Conservation (phyloP, 108 stramenopile genomes). For the Nitzschia sp. region DNA sequence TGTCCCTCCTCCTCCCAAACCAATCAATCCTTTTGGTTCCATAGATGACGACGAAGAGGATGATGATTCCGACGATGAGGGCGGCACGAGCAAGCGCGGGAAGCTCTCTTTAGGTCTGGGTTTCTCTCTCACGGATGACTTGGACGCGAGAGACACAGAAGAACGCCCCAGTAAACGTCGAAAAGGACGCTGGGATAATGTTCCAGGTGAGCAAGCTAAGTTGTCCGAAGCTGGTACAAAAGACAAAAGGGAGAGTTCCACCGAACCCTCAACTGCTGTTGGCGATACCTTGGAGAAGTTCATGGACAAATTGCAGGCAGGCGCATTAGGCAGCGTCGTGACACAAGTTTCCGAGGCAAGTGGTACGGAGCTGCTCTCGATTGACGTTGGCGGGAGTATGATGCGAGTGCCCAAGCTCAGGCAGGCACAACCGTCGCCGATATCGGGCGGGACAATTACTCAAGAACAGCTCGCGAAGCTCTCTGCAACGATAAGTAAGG, state of each 20-base stretch:
- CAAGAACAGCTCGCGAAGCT: slow-evolving; percentile 45
- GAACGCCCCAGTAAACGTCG: slow-evolving; percentile 50
- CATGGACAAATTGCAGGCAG: slow-evolving; percentile 83
- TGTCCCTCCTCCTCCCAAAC: slow-evolving; percentile 11
- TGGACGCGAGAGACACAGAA: slow-evolving; percentile 20
- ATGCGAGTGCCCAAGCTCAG: slow-evolving; percentile 36
- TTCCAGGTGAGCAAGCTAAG: slow-evolving; percentile 1
- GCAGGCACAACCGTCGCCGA: slow-evolving; percentile 25
- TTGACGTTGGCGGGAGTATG: slow-evolving; percentile 57
- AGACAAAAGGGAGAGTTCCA: too few relatives aligned
- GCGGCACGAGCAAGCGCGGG: slow-evolving; percentile 1
- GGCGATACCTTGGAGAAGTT: slow-evolving; percentile 81
- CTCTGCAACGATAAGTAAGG: slow-evolving; percentile 28
- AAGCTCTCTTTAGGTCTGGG: slow-evolving; percentile 23
- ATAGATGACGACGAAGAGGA: slow-evolving; percentile 35
- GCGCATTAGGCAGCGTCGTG: slow-evolving; percentile 57
- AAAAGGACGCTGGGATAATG: slow-evolving; percentile 57
- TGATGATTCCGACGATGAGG: slow-evolving; percentile 25
- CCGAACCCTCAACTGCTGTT: slow-evolving; percentile 14
- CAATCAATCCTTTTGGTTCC: slow-evolving; percentile 37
- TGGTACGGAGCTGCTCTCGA: slow-evolving; percentile 27
- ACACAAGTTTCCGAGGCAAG: slow-evolving; percentile 29
- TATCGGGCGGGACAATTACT: slow-evolving; percentile 52
- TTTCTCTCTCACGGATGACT: slow-evolving; percentile 13
- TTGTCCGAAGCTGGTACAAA: background rate